Base-by-base conservation (phyloP, 208 protist species). In the Acanthamoeba comandoni region DNA sequence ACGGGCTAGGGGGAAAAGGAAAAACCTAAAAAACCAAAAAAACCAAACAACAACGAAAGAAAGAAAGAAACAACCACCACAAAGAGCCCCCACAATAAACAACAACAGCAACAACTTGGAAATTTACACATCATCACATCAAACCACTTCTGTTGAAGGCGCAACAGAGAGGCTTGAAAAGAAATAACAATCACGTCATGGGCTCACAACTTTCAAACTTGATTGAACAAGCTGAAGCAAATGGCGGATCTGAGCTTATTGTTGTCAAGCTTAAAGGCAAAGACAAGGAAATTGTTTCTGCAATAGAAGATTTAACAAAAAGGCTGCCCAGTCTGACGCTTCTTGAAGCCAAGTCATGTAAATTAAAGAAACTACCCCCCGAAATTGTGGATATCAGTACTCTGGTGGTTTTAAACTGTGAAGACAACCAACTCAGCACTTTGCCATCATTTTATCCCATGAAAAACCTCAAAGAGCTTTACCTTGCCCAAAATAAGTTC, bases 121-220 rank as follows among this genome's bases (percentile, higher is more conserved):
- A 43, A 43, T 43, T 43, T 43, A 43, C 35, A 43, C 35, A 43
- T 43, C 1, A 43, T 7, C 35, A 43, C n/a, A 43, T 7, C 35
- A 43, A 43, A 1, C 35, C 35, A 43, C 35, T 43, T 43, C 35
- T 43, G 35, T 43, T 43, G 35, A 43, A 5, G 35, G 35, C 35
- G 35, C 35, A 7, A 5, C 35, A 43, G 35, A 43, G 35, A 7
- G 35, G 35, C 35, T 43, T 43, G 35, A 43, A 5, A 43, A 43
- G 35, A 43, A 65, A 26, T 1, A 65, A 26, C 1, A 26, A 65
- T 7, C 58, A 8, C n/a, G 58, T 29, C n/a, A 84, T 87, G 77
- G 77, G 77, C 22, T 62, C 77, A n/a, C 77, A 87, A 69, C 77
- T 87, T 24, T 87, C 77, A 39, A 17, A 17, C 3, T 49, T 87